Evolutionary conservation across 495 filamentous ascomycete genomes (phyloP), one percentile per base, ranked within the genome.

Genomic region (Tuber calosporum): DNA sequence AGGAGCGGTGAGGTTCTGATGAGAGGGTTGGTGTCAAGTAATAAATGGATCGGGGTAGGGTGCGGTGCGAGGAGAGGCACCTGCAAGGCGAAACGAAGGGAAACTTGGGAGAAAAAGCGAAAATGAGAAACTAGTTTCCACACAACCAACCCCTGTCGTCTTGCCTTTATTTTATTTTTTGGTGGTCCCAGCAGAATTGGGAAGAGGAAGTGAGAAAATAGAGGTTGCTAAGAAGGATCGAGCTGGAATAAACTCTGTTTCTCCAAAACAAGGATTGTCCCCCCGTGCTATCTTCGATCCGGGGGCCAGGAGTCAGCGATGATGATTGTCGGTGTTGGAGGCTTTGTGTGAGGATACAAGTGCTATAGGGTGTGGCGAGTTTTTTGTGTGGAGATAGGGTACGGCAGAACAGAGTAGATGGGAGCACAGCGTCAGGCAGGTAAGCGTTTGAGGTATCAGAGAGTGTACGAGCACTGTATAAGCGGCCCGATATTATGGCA

Each of bases 21-120:
- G 69, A 62, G 73, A 77, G 70, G 73, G 69, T 72, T 69, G 69
- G 70, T 68, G 45, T 73, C 41, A 26, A 62, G 72, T 73, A 66
- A 66, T 66, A 48, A 74, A 74, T 66, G 68, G 75, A 71, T 70
- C 42, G 76, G 67, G 74, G 67, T 70, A 77, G 72, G 68, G 68
- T 72, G 74, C 37, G 43, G 68, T 72, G 74, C 41, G 43, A 72
- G 74, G 42, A 67, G 66, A 34, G 48, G 53, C 68, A 66, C 66
- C 43, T 38, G 45, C 36, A 67, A 36, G 66, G 67, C 53, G 26
- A n/a, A 43, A 43, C 42, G 0, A 36, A 43, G 66, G 69, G 70
- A 72, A 72, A 67, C 72, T 76, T 39, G 74, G 53, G 43, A 66
- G 30, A 42, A 26, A 42, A 26, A 42, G 9, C 41, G 9, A 48